phyloP scores from a whole-genome alignment of 352 stramenopile species.

The Globisporangium barbulae region DNA sequence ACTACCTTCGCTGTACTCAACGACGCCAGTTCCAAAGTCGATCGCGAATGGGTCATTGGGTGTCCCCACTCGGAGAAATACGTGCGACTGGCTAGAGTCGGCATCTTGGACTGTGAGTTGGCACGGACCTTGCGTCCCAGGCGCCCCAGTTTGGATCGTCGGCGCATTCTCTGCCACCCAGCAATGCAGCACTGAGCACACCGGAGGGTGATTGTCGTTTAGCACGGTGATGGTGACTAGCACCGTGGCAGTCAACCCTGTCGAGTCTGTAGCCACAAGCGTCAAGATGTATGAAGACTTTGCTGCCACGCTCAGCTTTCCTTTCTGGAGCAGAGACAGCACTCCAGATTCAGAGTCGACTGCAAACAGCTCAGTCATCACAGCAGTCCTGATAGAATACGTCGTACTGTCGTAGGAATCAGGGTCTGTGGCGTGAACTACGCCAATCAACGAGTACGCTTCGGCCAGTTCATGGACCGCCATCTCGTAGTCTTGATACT shows the following conservation, averaged over 20 bases:
- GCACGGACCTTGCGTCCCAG: constrained; percentile 35
- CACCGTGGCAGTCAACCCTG: constrained; percentile 17
- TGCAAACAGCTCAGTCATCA: neutral
- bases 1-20: constrained; percentile 24
- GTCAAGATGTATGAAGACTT: constrained; percentile 1
- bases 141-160: constrained; percentile 25
- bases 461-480: constrained; percentile 41
- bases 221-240: constrained; percentile 28
- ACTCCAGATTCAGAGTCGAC: constrained; percentile 2
- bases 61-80: constrained; percentile 39
- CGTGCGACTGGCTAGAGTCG: constrained; percentile 39
- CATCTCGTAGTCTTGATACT: constrained; percentile 21
- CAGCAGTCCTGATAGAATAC: constrained; percentile 19
- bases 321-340: constrained; percentile 9
- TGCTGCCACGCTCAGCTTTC: constrained; percentile 3
- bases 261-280: constrained; percentile 4
- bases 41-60: constrained; percentile 13
- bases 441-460: constrained; percentile 29
- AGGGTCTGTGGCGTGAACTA: constrained; percentile 34
- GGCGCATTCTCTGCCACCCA: constrained; percentile 54
- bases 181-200: constrained; percentile 44
- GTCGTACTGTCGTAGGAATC: constrained; percentile 32
- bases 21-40: constrained; percentile 27
- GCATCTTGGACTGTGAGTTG: constrained; percentile 32
- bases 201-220: constrained; percentile 48